Base-by-base conservation (phyloP, 2,329 filamentous ascomycete genomes). In the Exophiala sideris region DNA sequence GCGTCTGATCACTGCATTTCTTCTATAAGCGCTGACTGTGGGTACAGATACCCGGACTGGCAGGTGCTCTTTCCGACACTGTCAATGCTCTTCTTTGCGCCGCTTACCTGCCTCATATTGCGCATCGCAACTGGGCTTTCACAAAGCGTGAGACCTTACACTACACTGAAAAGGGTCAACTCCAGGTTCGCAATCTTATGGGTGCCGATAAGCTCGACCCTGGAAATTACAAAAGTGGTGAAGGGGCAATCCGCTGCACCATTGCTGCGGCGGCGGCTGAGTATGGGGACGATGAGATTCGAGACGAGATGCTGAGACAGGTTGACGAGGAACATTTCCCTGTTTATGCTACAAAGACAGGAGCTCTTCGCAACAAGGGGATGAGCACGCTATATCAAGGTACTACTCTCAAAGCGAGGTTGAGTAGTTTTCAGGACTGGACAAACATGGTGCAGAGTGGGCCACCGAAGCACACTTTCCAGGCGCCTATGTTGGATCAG, bases 41-140 rank as follows among this genome's bases (percentile, higher is more conserved):
- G 5, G 10, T 7, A 20, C 34, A 57, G 55, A 56, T 53, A 6
- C 57, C 57, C 7, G 53, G 53, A 7, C 50, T 60, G 36, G 52
- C 51, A 14, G 58, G 58, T 9, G 52, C 51, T 11, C 42, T 60
- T 7, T 52, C 55, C 36, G 58, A 60, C 45, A 35, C 18, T 10
- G 52, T 58, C 9, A 60, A 60, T 41, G 44, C 58, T 4, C 44
- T 60, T 16, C 55, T 60, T 20, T 60, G 58, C 46, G 52, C 55
- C 18, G 52, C 51, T 5, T 58, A 58, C 33, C 52, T 60, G 3
- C 55, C 55, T 16, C 44, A 48, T 45, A 60, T 60, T 18, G 58
- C 58, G 11, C 55, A 58, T 42, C 52, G 58, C n/a, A 60, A 58
- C 41, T 60, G 58, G 58, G 58, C 58, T 7, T 58, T 60, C 38